These are phyloP conservation scores for Aspergillus brunneoviolaceus DNA, from an alignment of 2,329 filamentous ascomycete species.

Conservation along the genomic window DNA sequence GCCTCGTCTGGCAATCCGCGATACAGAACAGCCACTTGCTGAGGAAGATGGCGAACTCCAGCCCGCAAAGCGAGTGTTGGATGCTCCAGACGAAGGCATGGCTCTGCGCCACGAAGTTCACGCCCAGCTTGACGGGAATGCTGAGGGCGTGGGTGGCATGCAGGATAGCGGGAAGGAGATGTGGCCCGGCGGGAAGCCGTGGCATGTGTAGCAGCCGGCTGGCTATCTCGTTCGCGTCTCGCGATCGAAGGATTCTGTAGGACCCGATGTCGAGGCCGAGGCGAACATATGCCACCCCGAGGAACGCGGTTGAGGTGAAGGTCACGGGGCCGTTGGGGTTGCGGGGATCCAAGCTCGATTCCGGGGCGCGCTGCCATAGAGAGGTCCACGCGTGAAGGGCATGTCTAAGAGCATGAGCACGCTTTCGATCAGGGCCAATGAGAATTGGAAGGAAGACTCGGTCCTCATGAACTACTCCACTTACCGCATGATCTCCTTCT, in stretches of 20 bases:
- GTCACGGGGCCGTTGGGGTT: slow-evolving; percentile 58
- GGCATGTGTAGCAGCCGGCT: slow-evolving; percentile 45
- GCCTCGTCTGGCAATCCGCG: no score
- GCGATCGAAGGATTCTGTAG: slow-evolving; percentile 57
- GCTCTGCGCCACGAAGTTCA: slow-evolving; percentile 21
- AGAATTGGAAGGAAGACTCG: no score
- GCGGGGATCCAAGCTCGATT: slow-evolving; percentile 36
- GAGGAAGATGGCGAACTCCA: slow-evolving; percentile 27
- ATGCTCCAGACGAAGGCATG: slow-evolving; percentile 26
- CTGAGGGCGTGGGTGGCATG: slow-evolving; percentile 67
- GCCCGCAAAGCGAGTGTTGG: slow-evolving; percentile 25
- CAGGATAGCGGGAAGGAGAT: slow-evolving; percentile 61
- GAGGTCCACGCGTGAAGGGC: slow-evolving; percentile 43
- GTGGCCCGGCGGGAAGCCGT: slow-evolving; percentile 51
- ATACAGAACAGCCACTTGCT: slow-evolving; percentile 22
- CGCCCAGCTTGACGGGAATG: slow-evolving; percentile 42
- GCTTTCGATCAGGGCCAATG: no score
- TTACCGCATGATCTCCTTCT: slow-evolving; percentile 12
- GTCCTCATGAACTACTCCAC: background rate
- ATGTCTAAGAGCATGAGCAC: slow-evolving; percentile 17
- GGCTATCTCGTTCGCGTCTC: slow-evolving; percentile 55
- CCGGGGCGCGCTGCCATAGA: slow-evolving; percentile 42
- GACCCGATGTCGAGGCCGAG: slow-evolving; percentile 24
- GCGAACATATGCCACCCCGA: slow-evolving; percentile 58
- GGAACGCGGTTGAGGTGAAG: slow-evolving; percentile 63